Evolutionary conservation across 495 filamentous ascomycete species (phyloP), one percentile per base, ranked within the genome.

Genomic region (Lepidopterella palustris): DNA sequence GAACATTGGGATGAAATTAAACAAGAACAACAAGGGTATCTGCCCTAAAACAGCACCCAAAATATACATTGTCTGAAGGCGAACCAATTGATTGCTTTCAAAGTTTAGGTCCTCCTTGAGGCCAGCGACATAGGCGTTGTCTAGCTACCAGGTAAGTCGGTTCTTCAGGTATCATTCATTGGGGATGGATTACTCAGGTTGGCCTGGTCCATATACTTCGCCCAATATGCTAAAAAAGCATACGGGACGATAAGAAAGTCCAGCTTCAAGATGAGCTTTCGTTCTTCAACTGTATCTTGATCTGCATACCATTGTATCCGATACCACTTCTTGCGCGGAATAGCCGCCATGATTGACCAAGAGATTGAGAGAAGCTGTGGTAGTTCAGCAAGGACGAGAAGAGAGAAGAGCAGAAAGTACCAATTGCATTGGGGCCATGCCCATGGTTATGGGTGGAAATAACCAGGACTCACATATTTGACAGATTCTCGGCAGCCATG

Each of bases 1-100:
- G 57, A 68, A 70, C 73, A 79, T 78, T 1, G 77, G 78, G 8
- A 80, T 45, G 45, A 72, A 72, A 45, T 75, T 77, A 66, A 82
- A 79, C 18, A 82, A 63, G 63, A 76, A 80, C 24, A 73, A 69
- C 63, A 79, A 79, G 4, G 78, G 79, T 21, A 82, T 61, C 61
- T 79, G 79, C 32, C 77, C 77, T 1, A 79, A 40, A 18, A 80
- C 78, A 11, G 75, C 75, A n/a, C 79, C 79, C 42, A 82, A 61
- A 13, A 74, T 77, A 62, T 79, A 80, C 49, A 78, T 68, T 1
- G 76, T 79, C 52, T 78, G 75, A 4, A 79, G 70, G 23, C 77
- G 70, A 18, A 78, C 72, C 29, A 79, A 72, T 63, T 80, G 69
- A 66, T 80, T 79, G 45, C 77, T 77, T 13, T 74, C 48, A 49